Base-by-base conservation (phyloP, 192 early-diverging fungal species). In the Coemansia guatemalensis region DNA sequence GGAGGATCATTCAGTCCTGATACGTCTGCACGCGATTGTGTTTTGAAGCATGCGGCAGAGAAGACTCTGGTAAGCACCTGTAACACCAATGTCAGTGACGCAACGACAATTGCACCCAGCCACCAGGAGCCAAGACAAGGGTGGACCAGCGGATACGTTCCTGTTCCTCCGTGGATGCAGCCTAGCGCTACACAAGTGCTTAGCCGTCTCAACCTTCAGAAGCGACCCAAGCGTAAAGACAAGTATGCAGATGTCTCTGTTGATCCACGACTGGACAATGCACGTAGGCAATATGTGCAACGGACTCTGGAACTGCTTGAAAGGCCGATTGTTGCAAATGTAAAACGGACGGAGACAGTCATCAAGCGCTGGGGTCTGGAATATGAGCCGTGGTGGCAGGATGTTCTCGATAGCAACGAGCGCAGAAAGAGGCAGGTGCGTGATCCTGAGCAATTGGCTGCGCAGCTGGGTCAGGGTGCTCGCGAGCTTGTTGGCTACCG, bases 81-180 rank as follows among this genome's bases (percentile, higher is more conserved):
- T 39, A 39, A 39, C 8, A 49, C 27, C 18, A 47, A n/a, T 20
- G 20, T 23, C 20, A 61, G 44, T 30, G 26, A 47, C 11, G 21
- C 55, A 26, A 51, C 41, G 25, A 27, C 51, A 8, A 57, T 23
- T n/a, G 30, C 48, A 14, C 35, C 35, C 1, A 12, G 9, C 9
- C 35, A 39, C 35, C 35, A 39, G 35, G 41, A 25, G 9, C 30
- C 47, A n/a, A 54, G 39, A 4, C 11, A 29, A 4, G 49, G 56
- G 12, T 75, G 67, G 73, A 44, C 52, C 2, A 71, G 76, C 26
- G 67, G 70, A 27, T 73, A 79, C 20, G 54, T 79, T 1, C 76
- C 76, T 1, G 71, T 67, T 26, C 71, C 67, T 18, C 76, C 76
- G 23, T 79, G 76, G 76, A 58, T 79, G 52, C 76, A 79, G 64